Conservation (phyloP, 2,329 filamentous ascomycete species). For the Fusarium oxysporum region DNA sequence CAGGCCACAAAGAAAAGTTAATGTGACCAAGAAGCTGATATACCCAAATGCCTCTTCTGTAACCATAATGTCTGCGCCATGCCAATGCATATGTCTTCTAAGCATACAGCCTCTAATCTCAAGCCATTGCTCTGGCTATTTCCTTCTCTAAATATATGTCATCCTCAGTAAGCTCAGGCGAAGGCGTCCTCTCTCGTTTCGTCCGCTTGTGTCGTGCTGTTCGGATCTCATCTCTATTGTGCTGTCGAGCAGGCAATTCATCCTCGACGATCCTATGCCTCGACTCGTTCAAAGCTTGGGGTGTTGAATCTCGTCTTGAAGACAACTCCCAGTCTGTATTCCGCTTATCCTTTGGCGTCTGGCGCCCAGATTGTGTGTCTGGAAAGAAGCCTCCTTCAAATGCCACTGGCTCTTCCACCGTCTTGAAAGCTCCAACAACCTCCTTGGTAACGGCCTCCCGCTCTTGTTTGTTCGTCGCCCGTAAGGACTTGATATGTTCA, state of each 20-base stretch:
- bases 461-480: constrained; percentile 34
- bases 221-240: background rate
- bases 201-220: constrained; percentile 9
- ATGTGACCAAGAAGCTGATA: background rate
- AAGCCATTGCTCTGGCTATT: constrained; percentile 38
- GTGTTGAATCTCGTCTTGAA: constrained; percentile 5
- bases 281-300: background rate
- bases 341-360: constrained; percentile 16
- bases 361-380: constrained; percentile 15
- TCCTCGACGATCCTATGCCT: constrained; percentile 16
- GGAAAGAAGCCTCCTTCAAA: constrained; percentile 26
- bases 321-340: constrained; percentile 16
- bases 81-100: constrained; percentile 13
- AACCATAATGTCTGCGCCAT: constrained; percentile 19
- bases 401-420: constrained; percentile 19
- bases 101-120: constrained; percentile 2
- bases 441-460: constrained; percentile 31
- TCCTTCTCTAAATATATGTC: constrained; percentile 35
- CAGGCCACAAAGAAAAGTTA: background rate
- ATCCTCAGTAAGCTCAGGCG: constrained; percentile 22
- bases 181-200: constrained; percentile 13
- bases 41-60: constrained; percentile 6
- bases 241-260: background rate
- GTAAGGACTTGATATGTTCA: constrained; percentile 40
- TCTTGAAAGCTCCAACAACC: constrained; percentile 36